Percentiles rank a stretch among this genome's conserved stretches.
phyloP scores from a whole-genome alignment of 2,329 filamentous ascomycete species.

The Fusarium marasasianum region DNA sequence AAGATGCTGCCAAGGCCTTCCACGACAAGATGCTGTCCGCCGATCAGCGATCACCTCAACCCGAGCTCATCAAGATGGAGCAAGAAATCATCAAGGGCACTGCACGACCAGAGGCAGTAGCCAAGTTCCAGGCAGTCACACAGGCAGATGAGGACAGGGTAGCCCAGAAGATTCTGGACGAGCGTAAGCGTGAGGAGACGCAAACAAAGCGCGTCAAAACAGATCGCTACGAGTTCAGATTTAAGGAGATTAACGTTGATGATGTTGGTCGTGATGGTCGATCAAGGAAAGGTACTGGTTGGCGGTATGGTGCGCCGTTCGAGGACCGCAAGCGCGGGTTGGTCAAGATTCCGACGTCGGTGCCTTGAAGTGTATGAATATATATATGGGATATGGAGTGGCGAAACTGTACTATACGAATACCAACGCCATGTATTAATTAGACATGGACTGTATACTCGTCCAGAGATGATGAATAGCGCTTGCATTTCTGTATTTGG shows the following conservation, averaged over 20 bases:
- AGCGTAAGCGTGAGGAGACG: conserved; percentile 50
- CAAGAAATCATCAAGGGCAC: conserved; percentile 54
- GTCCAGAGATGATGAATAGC: conserved; percentile 17
- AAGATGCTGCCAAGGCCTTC: conserved; percentile 73
- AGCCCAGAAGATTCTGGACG: conserved; percentile 46
- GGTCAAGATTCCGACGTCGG: conserved; percentile 73
- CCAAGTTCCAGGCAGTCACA: conserved; percentile 54
- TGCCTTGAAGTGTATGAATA: conserved; percentile 55
- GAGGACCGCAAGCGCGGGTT: conserved; percentile 71
- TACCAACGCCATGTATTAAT: conserved; percentile 39
- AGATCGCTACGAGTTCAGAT: conserved; percentile 70
- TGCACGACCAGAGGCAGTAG: conserved; percentile 49
- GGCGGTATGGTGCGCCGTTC: conserved; percentile 70
- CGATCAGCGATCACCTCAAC: conserved; percentile 70
- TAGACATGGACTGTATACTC: conserved; percentile 17
- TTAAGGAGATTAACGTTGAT: conserved; percentile 67
- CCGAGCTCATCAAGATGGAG: conserved; percentile 67
- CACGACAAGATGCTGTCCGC: conserved; percentile 67
- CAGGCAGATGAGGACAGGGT: conserved; percentile 55
- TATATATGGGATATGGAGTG: conserved; percentile 20
- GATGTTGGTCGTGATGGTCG: conserved; percentile 64
- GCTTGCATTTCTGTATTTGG: conserved; percentile 8
- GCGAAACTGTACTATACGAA: conserved; percentile 42
- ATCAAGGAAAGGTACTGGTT: conserved; percentile 62
- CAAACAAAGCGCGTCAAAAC: conserved; percentile 57